phyloP scores from a whole-genome alignment of 1,284 basidiomycete species.

The Papiliotrema nemorosa region DNA sequence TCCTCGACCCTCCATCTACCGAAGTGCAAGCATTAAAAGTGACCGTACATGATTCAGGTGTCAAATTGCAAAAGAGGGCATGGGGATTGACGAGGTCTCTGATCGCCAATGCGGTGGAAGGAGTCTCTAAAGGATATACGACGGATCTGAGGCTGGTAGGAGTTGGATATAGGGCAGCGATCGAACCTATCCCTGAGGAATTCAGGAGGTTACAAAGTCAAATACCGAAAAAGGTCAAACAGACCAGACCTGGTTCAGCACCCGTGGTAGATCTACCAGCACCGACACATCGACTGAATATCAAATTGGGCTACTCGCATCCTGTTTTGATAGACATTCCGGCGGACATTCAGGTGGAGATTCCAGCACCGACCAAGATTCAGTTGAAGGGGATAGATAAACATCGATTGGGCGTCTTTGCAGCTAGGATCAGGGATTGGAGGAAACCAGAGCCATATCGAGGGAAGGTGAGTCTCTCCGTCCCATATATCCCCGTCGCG shows the following conservation, averaged over 20 bases:
- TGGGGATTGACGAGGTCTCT: conserved; percentile 93
- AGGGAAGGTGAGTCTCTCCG: conserved; percentile 68
- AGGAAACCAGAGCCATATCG: conserved; percentile 96
- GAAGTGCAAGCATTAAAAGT: conserved; percentile 45
- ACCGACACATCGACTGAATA: conserved; percentile 56
- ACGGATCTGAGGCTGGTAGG: conserved; percentile 85
- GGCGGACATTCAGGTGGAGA: conserved; percentile 63
- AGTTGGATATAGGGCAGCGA: conserved; percentile 84
- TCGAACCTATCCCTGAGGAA: conserved; percentile 74
- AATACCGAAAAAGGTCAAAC: conserved; percentile 16
- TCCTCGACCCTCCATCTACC: conserved; percentile 35
- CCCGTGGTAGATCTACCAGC: conserved; percentile 19
- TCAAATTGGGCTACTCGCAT: conserved; percentile 92
- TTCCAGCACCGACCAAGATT: conserved; percentile 54
- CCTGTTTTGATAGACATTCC: conserved; percentile 79
- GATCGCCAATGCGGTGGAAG: conserved; percentile 81
- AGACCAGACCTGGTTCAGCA: conserved; percentile 18
- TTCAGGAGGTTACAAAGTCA: conserved; percentile 36
- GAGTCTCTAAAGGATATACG: conserved; percentile 83
- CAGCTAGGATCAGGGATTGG: conserved; percentile 76
- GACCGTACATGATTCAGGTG: conserved; percentile 65
- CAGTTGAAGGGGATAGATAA: conserved; percentile 55
- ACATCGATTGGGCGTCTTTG: conserved; percentile 73
- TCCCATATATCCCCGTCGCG: too few species aligned
- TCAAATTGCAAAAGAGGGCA: conserved; percentile 69